Evolutionary conservation across 2,329 filamentous ascomycete genomes (phyloP).

Genomic region (Aspergillus felis): DNA sequence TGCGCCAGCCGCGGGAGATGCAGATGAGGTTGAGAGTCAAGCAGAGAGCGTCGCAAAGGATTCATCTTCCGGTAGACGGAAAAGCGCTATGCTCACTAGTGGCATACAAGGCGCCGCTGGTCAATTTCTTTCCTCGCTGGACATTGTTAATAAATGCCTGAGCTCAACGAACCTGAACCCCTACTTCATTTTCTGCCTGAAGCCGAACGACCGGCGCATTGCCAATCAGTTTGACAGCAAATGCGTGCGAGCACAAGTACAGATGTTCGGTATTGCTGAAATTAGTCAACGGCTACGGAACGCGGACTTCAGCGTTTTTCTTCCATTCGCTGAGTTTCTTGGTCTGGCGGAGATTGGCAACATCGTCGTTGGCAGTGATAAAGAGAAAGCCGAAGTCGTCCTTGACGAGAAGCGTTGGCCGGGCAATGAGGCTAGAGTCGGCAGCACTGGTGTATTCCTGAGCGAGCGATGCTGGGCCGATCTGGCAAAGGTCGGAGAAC

Average conservation of each 20-base stretch:
- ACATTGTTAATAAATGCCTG: slow-evolving; percentile 86
- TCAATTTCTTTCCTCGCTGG: slow-evolving; percentile 83
- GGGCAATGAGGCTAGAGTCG: slow-evolving; percentile 81
- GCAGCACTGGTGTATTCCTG: slow-evolving; percentile 89
- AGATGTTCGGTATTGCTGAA: slow-evolving; percentile 93
- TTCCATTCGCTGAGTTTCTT: slow-evolving; percentile 93
- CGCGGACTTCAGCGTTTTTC: slow-evolving; percentile 91
- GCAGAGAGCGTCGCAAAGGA: slow-evolving; percentile 27
- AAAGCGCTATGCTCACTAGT: slow-evolving; percentile 38
- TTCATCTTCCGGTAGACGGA: slow-evolving; percentile 24
- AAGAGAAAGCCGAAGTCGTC: slow-evolving; percentile 86
- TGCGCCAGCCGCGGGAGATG: slow-evolving; percentile 35
- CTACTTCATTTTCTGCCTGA: slow-evolving; percentile 96
- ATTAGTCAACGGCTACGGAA: slow-evolving; percentile 91
- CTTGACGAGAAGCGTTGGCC: slow-evolving; percentile 92
- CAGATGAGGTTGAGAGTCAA: slow-evolving; percentile 35
- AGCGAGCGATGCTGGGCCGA: slow-evolving; percentile 96
- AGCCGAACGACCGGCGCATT: slow-evolving; percentile 94
- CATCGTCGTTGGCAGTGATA: slow-evolving; percentile 84
- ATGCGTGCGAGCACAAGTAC: slow-evolving; percentile 89
- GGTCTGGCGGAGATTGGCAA: slow-evolving; percentile 81
- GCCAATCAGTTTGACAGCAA: slow-evolving; percentile 99
- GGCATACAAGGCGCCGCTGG: slow-evolving; percentile 78
- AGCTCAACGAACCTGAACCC: slow-evolving; percentile 79
- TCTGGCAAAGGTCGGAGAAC: slow-evolving; percentile 69